Base-by-base conservation (phyloP, 371 early-diverging fungal species). In the Chytridiales sp. region DNA sequence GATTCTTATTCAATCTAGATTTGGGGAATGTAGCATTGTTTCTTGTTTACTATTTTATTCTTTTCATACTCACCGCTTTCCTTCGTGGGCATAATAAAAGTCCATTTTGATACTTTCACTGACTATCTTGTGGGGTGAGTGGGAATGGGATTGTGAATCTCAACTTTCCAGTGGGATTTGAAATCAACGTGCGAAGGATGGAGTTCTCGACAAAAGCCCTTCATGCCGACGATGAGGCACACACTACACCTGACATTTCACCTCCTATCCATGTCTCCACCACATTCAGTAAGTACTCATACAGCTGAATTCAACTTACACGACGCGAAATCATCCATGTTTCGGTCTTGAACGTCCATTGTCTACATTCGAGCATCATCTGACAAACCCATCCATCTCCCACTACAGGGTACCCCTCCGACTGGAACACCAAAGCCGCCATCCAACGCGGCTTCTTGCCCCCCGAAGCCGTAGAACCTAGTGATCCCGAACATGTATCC, bases 181-280 rank as follows among this genome's bases (percentile, higher is more conserved):
- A n/a, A n/a, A n/a, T n/a, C n/a, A n/a, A n/a, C n/a, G n/a, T n/a
- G n/a, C n/a, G n/a, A n/a, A n/a, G n/a, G n/a, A n/a, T 59, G 21
- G 27, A 32, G 5, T 52, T 60, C 32, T 24, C 59, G 6, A 65
- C 60, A 8, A 13, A 54, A 3, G 19, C 66, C 2, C 30, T 70
- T 24, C 71, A 70, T 48, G 64, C 64, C 22, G 69, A 72, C 52
- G 15, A 4, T 4, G 30, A 2, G 19, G 26, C 24, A 6, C 15
- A 5, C n/a, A 29, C 6, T 34, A 24, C 61, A 13, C 19, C 60
- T 36, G 76, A 72, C 54, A 57, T 72, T 15, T 56, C 76, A 11
- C 52, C 66, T 1, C 68, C 70, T 4, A 21, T 76, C 26, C 64
- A 66, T 51, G 67, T 76, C 38, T 62, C 71, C 4, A 66, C 76